Evolutionary conservation across 2,329 filamentous ascomycete species (phyloP).

Genomic region (Diaporthe batatas): DNA sequence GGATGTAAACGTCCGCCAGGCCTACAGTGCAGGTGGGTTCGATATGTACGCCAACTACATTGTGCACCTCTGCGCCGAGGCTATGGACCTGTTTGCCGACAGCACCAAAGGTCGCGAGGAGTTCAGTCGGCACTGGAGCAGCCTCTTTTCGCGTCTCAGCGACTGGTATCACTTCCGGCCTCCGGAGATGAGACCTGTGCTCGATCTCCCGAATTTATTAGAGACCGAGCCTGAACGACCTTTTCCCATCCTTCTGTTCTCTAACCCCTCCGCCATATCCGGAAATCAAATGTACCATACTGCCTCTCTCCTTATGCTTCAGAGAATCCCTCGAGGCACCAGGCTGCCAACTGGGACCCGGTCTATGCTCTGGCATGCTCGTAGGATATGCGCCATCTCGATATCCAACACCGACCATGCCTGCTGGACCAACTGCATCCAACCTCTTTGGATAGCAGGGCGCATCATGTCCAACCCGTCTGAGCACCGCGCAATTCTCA

Average conservation of each 20-base stretch:
- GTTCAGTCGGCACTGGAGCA: conserved; percentile 60
- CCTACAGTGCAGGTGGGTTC: conserved; percentile 46
- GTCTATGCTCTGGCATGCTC: conserved; percentile 67
- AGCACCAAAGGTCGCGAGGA: conserved; percentile 57
- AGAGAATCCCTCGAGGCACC: conserved; percentile 53
- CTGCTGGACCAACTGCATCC: conserved; percentile 69
- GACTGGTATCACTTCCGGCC: conserved; percentile 62
- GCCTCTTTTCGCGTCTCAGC: conserved; percentile 64
- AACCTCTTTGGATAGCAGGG: conserved; percentile 69
- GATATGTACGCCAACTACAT: conserved; percentile 73
- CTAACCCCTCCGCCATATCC: conserved; percentile 68
- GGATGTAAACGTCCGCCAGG: neutral
- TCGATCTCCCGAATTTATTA: conserved; percentile 49
- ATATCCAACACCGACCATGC: conserved; percentile 68
- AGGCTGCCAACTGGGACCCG: conserved; percentile 45
- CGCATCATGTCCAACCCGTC: conserved; percentile 64
- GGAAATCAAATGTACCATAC: conserved; percentile 71
- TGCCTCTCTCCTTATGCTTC: conserved; percentile 64
- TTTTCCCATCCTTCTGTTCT: conserved; percentile 66
- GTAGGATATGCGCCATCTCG: conserved; percentile 68
- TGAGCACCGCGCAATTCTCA: conserved; percentile 49
- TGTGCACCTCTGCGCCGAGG: conserved; percentile 67
- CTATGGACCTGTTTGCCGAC: conserved; percentile 64
- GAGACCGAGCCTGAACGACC: conserved; percentile 51
- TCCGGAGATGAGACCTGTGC: conserved; percentile 59